phyloP scores from a whole-genome alignment of 2,329 filamentous ascomycete genomes.

The Xenoacremonium recifei region DNA sequence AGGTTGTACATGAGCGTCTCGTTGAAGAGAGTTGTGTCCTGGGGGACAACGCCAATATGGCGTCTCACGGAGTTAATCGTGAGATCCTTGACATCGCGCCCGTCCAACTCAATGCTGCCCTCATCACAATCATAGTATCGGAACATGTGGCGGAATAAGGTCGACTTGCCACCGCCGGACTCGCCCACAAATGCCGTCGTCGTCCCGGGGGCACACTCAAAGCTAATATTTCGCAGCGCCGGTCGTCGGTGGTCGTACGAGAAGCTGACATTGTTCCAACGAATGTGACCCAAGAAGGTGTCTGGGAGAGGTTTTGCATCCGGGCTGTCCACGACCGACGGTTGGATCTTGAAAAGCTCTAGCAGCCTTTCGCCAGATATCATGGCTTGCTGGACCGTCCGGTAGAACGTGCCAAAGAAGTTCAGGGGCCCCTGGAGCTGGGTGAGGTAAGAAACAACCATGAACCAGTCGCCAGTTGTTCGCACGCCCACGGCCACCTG shows the following conservation, averaged over 20 bases:
- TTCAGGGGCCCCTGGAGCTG: slow-evolving; percentile 80
- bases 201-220: slow-evolving; percentile 83
- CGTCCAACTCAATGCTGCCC: slow-evolving; percentile 82
- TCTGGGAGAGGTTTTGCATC: slow-evolving; percentile 57
- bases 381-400: slow-evolving; percentile 93
- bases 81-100: slow-evolving; percentile 76
- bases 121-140: slow-evolving; percentile 87
- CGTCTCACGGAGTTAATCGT: slow-evolving; percentile 91
- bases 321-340: slow-evolving; percentile 80
- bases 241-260: slow-evolving; percentile 85
- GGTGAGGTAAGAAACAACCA: slow-evolving; percentile 72
- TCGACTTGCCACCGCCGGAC: slow-evolving; percentile 95
- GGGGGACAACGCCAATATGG: slow-evolving; percentile 93
- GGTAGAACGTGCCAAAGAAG: slow-evolving; percentile 92
- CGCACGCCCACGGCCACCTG: slow-evolving; percentile 69
- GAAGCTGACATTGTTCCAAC: slow-evolving; percentile 87
- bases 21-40: slow-evolving; percentile 95
- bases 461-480: slow-evolving; percentile 69
- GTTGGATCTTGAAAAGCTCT: slow-evolving; percentile 94
- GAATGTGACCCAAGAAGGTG: slow-evolving; percentile 75
- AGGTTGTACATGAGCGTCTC: slow-evolving; percentile 94
- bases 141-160: slow-evolving; percentile 91
- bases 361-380: slow-evolving; percentile 95
- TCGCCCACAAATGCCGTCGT: slow-evolving; percentile 96
- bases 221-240: slow-evolving; percentile 78